Percentiles rank a stretch among this genome's conserved stretches.
phyloP scores from a whole-genome alignment of 2,329 filamentous ascomycete genomes.

The Colletotrichum sp. region DNA sequence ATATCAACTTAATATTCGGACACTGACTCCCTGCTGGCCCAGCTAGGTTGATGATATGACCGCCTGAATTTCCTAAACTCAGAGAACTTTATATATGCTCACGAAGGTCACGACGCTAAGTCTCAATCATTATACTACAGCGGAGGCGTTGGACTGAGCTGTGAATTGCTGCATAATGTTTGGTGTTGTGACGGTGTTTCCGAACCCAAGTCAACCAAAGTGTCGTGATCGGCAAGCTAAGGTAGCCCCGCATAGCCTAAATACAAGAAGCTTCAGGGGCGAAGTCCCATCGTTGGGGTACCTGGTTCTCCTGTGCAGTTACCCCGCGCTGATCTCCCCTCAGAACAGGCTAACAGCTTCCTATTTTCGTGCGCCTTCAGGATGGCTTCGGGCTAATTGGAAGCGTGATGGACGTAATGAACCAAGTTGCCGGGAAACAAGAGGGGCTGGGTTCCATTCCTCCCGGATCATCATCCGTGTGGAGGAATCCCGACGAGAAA shows the following conservation, averaged over 20 bases:
- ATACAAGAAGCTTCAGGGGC: not conserved
- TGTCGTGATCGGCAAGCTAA: no score
- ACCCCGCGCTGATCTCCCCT: not conserved
- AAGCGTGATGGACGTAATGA: not conserved
- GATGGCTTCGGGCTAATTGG: not conserved
- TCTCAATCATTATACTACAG: no score
- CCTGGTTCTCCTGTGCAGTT: not conserved
- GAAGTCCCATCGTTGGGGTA: not conserved
- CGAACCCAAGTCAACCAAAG: no score
- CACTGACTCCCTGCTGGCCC: no score
- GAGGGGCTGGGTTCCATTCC: not conserved
- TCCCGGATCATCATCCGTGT: conserved; percentile 5
- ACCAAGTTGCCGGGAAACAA: not conserved
- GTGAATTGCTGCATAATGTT: no score
- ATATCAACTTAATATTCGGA: no score
- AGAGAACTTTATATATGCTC: no score
- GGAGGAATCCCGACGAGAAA: not conserved
- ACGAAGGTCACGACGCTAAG: no score
- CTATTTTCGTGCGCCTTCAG: not conserved
- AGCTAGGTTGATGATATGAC: no score
- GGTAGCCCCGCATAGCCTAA: not conserved
- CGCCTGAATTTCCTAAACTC: no score
- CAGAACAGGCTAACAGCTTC: not conserved
- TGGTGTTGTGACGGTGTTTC: no score
- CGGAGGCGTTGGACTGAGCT: not conserved